Evolutionary conservation across 441 rosid genomes (phyloP).

Genomic region (Populus hybrid): DNA sequence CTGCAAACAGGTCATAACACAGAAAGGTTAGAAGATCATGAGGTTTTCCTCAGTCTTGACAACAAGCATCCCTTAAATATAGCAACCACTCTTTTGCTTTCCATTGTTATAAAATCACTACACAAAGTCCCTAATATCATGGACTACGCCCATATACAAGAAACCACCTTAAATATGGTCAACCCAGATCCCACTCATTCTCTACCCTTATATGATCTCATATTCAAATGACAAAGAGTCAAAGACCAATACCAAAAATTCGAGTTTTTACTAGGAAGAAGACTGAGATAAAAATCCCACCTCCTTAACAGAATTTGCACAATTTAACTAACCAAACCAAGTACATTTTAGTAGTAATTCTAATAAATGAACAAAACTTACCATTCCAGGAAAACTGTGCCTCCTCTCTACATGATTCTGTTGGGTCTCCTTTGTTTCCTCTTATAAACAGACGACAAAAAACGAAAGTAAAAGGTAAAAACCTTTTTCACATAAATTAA

Average conservation of each 20-base stretch:
- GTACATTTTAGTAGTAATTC: neutral
- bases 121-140: too few relatives aligned
- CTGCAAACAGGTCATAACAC: constrained; percentile 36
- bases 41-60: neutral
- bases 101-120: too few relatives aligned
- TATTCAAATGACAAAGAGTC: neutral
- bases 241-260: neutral
- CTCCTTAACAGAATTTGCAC: neutral
- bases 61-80: neutral
- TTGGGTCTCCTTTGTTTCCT: constrained; percentile 38
- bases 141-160: too few relatives aligned
- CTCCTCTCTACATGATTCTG: constrained; percentile 70
- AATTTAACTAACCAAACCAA: neutral
- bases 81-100: neutral
- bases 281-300: neutral
- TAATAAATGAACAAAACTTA: constrained; percentile 20
- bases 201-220: neutral
- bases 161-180: too few relatives aligned
- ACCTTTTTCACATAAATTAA: neutral
- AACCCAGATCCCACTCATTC: neutral
- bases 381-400: constrained; percentile 85
- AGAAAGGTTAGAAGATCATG: neutral
- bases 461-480: neutral
- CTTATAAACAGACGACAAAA: constrained; percentile 28
- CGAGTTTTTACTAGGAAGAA: neutral